Evolutionary conservation across 148 eudicot genomes (phyloP).

Genomic region (Diospyros lotus): DNA sequence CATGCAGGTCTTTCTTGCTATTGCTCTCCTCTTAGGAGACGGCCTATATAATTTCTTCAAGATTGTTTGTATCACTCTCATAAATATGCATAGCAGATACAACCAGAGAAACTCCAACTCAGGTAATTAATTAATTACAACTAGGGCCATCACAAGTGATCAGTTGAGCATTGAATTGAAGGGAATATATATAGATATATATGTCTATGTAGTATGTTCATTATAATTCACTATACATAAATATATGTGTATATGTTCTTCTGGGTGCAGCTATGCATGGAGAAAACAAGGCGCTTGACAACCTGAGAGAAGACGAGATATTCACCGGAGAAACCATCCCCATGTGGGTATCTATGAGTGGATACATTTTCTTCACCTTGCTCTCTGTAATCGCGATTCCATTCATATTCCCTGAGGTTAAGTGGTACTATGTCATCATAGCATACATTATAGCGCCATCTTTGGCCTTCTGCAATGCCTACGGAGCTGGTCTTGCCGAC

Average conservation of each 20-base stretch:
- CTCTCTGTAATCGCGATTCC: conserved; percentile 50
- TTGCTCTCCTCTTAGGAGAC: conserved; percentile 74
- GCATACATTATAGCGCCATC: conserved; percentile 58
- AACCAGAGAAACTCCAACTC: conserved; percentile 20
- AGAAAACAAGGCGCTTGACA: conserved; percentile 18
- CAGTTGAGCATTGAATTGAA: too few relatives aligned
- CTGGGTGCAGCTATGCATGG: conserved; percentile 14
- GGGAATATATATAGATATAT: too few relatives aligned
- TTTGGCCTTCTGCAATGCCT: conserved; percentile 60
- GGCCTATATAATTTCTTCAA: conserved; percentile 62
- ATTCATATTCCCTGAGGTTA: conserved; percentile 48
- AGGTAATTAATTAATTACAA: conserved; percentile 17
- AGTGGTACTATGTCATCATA: conserved; percentile 56
- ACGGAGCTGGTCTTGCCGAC: conserved; percentile 66
- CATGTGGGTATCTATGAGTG: conserved; percentile 36
- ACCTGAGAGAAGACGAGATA: conserved; percentile 29
- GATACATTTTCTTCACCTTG: conserved; percentile 40
- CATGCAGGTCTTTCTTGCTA: conserved; percentile 66
- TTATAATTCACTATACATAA: neutral
- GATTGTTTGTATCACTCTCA: conserved; percentile 30
- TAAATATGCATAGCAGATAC: conserved; percentile 24
- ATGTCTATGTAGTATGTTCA: neutral
- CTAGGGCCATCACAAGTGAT: neutral
- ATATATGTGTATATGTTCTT: neutral
- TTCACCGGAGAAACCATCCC: conserved; percentile 57